These are phyloP conservation scores for Teratosphaeria pseudoeucalypti DNA, from an alignment of 2,329 filamentous ascomycete genomes.

Conservation along the genomic window DNA sequence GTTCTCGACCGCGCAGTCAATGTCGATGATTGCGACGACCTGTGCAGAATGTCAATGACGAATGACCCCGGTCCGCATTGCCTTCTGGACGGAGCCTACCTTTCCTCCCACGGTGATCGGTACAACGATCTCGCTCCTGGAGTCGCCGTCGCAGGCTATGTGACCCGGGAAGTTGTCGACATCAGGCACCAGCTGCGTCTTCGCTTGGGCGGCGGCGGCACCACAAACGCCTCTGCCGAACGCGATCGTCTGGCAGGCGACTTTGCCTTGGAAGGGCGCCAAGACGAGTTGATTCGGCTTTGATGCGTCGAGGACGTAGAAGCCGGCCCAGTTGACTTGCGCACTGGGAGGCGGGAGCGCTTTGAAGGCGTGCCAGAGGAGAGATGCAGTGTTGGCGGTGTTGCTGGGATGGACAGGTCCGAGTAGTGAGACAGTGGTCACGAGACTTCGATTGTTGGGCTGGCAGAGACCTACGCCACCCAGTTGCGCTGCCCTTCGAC, in stretches of 20 bases:
- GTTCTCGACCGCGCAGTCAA: constrained; percentile 58
- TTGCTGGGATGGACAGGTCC: constrained; percentile 43
- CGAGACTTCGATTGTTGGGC: neutral
- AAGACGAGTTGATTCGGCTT: constrained; percentile 52
- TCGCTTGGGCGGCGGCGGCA: constrained; percentile 48
- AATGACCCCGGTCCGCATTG: no score
- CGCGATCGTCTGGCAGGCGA: constrained; percentile 64
- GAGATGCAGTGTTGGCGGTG: constrained; percentile 61
- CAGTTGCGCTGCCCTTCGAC: constrained; percentile 68
- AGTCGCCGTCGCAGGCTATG: constrained; percentile 70
- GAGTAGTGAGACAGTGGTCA: neutral
- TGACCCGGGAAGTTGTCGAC: constrained; percentile 68
- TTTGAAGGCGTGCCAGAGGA: constrained; percentile 72
- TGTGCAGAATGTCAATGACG: constrained; percentile 11
- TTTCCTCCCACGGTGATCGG: constrained; percentile 49
- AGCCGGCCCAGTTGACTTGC: constrained; percentile 71
- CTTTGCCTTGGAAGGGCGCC: constrained; percentile 69
- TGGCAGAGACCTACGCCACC: constrained; percentile 37
- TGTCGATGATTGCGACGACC: constrained; percentile 66
- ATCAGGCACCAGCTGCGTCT: constrained; percentile 57
- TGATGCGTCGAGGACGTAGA: constrained; percentile 56
- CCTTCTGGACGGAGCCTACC: constrained; percentile 25
- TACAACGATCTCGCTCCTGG: constrained; percentile 71
- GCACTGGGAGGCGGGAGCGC: constrained; percentile 56
- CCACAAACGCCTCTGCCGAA: constrained; percentile 71